These are phyloP conservation scores for Verticillium tricorpus DNA, from an alignment of 2,329 filamentous ascomycete species.

Conservation along the genomic window DNA sequence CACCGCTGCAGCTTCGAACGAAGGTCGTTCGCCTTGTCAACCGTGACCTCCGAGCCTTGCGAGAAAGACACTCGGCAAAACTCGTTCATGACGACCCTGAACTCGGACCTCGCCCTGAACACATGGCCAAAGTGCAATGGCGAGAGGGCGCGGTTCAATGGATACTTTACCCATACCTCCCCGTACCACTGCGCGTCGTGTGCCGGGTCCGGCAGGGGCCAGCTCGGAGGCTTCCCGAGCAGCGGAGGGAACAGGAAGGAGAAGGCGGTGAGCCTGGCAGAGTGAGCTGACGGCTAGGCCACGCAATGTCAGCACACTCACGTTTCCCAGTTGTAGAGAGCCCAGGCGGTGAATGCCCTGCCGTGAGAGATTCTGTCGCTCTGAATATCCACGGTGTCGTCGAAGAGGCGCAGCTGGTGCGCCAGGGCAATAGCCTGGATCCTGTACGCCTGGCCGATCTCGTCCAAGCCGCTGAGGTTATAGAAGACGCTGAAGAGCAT, in stretches of 20 bases:
- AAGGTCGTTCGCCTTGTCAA: constrained; percentile 10
- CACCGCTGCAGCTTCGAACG: constrained; percentile 18
- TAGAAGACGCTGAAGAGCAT: constrained; percentile 25
- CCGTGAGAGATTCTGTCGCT: constrained; percentile 12
- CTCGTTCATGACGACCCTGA: constrained; percentile 24
- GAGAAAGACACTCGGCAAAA: constrained; percentile 16
- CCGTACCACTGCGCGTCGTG: constrained; percentile 24
- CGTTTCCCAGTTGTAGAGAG: constrained; percentile 28
- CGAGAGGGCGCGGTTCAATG: constrained; percentile 15
- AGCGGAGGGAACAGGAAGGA: constrained; percentile 20
- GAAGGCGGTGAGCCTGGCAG: constrained; percentile 17
- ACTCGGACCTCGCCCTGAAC: constrained; percentile 20
- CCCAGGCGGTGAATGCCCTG: constrained; percentile 28
- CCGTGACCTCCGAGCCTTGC: constrained; percentile 9
- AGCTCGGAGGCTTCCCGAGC: constrained; percentile 22
- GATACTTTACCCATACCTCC: constrained; percentile 31
- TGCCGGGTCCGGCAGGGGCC: constrained; percentile 22
- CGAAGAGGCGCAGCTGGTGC: constrained; percentile 25
- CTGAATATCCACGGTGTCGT: background rate
- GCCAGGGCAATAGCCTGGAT: constrained; percentile 27
- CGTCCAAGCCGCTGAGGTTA: constrained; percentile 29
- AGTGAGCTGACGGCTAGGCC: background rate
- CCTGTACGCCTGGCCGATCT: constrained; percentile 28
- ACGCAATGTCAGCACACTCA: background rate
- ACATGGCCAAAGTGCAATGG: constrained; percentile 20